phyloP scores from a whole-genome alignment of 805 yeast species.

The Lipomyces lipofer region DNA sequence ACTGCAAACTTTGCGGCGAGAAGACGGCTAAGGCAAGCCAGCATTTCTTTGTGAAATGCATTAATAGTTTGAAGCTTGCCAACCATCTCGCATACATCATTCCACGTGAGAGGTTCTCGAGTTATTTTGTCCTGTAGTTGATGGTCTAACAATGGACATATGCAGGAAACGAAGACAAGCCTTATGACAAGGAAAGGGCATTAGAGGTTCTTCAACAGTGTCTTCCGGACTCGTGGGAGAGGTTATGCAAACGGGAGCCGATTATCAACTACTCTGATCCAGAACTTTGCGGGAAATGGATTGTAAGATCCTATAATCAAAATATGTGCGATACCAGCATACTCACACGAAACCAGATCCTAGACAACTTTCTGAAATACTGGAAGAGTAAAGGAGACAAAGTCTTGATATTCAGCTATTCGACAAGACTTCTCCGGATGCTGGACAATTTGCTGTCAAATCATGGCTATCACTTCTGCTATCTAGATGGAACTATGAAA shows the following conservation, averaged over 20 bases:
- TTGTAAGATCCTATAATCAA: background rate
- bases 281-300: conserved; percentile 28
- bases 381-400: conserved; percentile 20
- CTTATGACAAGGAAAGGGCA: conserved; percentile 1
- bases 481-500: conserved; percentile 20
- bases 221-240: conserved; percentile 16
- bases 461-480: conserved; percentile 14
- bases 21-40: background rate
- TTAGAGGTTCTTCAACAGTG: conserved; percentile 8
- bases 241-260: conserved; percentile 9
- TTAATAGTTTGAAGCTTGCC: conserved; percentile 14
- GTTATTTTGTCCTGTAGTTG: background rate
- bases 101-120: conserved; percentile 10
- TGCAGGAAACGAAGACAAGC: conserved; percentile 15
- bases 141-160: background rate
- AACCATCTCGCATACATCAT: conserved; percentile 25
- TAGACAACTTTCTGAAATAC: conserved; percentile 8
- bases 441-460: conserved; percentile 12
- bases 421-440: conserved; percentile 20
- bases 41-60: conserved; percentile 18
- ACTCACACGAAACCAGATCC: conserved; percentile 1
- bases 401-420: conserved; percentile 26
- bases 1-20: background rate
- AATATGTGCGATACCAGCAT: background rate
- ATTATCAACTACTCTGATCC: conserved; percentile 24